A percentile compares a stretch with the other conserved stretches of the same genome.
Conservation (phyloP, 2,329 filamentous ascomycete species). For the Trichoderma sp. region DNA sequence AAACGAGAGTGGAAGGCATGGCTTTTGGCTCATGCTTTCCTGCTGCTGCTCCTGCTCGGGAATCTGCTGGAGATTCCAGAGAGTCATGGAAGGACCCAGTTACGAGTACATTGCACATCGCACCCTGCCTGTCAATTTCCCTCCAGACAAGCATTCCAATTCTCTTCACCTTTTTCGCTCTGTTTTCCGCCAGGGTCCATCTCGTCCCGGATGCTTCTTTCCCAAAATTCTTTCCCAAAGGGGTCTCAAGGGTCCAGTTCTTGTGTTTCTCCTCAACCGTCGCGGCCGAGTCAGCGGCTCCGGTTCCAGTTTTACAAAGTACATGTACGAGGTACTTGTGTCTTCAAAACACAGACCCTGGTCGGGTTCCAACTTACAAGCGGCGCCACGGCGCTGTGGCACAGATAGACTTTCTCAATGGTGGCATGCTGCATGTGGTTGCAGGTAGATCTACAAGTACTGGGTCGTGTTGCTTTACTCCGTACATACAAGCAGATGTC, state of each 20-base stretch:
- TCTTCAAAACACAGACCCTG: background rate
- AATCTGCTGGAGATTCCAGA: background rate
- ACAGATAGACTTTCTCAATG: background rate
- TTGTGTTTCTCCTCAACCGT: background rate
- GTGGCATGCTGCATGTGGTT: background rate
- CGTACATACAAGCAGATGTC: background rate
- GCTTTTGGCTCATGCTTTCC: background rate
- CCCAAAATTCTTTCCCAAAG: background rate
- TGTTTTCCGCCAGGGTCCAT: background rate
- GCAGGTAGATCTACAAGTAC: background rate
- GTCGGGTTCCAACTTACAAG: background rate
- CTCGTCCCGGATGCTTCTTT: background rate
- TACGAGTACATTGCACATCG: background rate
- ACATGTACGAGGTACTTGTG: background rate
- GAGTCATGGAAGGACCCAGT: background rate
- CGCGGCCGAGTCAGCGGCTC: slow-evolving; percentile 15
- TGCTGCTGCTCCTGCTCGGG: background rate
- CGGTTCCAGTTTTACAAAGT: background rate
- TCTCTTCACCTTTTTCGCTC: background rate
- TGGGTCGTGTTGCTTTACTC: background rate
- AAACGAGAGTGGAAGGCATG: background rate
- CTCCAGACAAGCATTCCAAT: background rate
- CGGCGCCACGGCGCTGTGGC: background rate
- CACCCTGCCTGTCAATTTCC: background rate
- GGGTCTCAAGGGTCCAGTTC: background rate